phyloP scores from a whole-genome alignment of 148 eudicot genomes.

The Tetragonia tetragonoides region DNA sequence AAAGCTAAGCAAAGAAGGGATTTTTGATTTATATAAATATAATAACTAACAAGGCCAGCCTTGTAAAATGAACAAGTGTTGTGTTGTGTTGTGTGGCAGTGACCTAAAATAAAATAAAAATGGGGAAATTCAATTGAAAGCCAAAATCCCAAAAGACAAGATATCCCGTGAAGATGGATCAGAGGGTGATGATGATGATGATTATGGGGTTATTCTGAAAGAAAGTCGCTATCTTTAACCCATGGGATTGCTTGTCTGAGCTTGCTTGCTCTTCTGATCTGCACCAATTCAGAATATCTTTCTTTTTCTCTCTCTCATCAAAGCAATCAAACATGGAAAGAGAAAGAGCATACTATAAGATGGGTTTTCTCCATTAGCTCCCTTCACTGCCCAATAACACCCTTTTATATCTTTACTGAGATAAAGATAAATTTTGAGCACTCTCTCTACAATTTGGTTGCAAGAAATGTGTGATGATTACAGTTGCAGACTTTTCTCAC shows the following conservation, averaged over 20 bases:
- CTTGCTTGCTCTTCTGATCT: slow-evolving; percentile 12
- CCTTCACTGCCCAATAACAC: not conserved
- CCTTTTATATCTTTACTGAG: slow-evolving; percentile 12
- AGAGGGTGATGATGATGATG: slow-evolving; percentile 30
- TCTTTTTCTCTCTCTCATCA: slow-evolving; percentile 6
- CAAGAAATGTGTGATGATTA: slow-evolving; percentile 38
- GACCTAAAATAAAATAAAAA: not conserved
- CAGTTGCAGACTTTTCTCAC: slow-evolving; percentile 32
- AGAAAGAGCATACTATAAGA: slow-evolving; percentile 24
- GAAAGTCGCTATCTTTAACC: slow-evolving; percentile 43
- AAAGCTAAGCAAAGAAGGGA: slow-evolving; percentile 14
- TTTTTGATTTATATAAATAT: slow-evolving; percentile 7
- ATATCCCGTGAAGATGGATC: slow-evolving; percentile 35
- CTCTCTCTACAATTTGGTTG: slow-evolving; percentile 5
- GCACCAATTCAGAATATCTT: slow-evolving; percentile 19
- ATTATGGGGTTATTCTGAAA: slow-evolving; percentile 27
- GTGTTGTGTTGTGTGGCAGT: slow-evolving; percentile 26
- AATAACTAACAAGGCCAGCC: too few relatives aligned
- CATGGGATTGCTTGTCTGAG: slow-evolving; percentile 46
- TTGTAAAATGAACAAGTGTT: slow-evolving; percentile 12
- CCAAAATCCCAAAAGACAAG: slow-evolving; percentile 3
- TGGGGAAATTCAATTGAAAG: slow-evolving; percentile 4
- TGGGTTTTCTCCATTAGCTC: slow-evolving; percentile 1
- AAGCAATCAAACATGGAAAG: not conserved
- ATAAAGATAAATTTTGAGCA: slow-evolving; percentile 21